Conservation (phyloP, 108 stramenopile species). For the Fragilariopsis cylindrus region DNA sequence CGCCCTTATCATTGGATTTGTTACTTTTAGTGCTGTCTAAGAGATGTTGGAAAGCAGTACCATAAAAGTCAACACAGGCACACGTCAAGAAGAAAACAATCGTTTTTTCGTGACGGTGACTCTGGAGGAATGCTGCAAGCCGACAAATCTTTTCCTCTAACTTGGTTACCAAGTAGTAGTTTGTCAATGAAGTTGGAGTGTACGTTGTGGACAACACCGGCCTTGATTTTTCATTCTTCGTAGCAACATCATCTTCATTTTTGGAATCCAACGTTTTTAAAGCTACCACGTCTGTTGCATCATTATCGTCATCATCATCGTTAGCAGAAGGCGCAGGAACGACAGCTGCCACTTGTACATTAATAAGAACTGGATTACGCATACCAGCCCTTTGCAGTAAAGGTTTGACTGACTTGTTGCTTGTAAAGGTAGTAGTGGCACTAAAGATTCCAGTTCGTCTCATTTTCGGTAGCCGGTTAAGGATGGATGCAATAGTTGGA, state of each 20-base stretch:
- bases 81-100: conserved; percentile 98
- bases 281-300: background rate
- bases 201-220: conserved; percentile 43
- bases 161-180: conserved; percentile 83
- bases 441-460: conserved; percentile 96
- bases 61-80: conserved; percentile 95
- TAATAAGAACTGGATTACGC: conserved; percentile 94
- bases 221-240: conserved; percentile 6
- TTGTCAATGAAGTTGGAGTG: conserved; percentile 89
- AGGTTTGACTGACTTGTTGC: conserved; percentile 67
- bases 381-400: conserved; percentile 90
- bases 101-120: conserved; percentile 79
- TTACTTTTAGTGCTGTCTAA: conserved; percentile 24
- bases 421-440: conserved; percentile 87
- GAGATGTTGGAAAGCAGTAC: conserved; percentile 58
- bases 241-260: background rate
- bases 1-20: conserved; percentile 27
- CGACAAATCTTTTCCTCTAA: conserved; percentile 85
- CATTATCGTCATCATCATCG: background rate
- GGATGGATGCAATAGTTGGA: conserved; percentile 84
- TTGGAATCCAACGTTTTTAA: background rate
- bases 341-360: conserved; percentile 72
- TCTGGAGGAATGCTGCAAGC: conserved; percentile 76
- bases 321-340: background rate
- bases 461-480: conserved; percentile 89